These are phyloP conservation scores for Astragalus membranaceus DNA, from an alignment of 306 rosid genomes.

Conservation along the genomic window DNA sequence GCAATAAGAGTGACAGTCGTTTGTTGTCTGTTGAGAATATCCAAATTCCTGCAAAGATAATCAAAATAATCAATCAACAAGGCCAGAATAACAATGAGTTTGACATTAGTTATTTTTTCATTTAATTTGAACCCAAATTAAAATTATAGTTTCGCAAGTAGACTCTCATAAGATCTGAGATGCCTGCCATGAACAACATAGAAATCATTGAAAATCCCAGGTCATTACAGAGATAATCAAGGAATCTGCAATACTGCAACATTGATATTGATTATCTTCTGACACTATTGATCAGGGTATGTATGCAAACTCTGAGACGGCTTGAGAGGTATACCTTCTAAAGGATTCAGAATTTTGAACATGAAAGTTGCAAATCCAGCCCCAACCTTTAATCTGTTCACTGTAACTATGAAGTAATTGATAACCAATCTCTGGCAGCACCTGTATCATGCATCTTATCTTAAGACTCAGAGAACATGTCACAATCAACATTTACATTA, in stretches of 20 bases:
- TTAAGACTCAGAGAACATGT: constrained; percentile 14
- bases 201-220: constrained; percentile 12
- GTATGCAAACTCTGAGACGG: not conserved
- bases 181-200: not conserved
- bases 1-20: constrained; percentile 51
- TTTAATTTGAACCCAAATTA: constrained; percentile 14
- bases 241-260: not conserved
- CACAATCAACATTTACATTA: not conserved
- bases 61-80: constrained; percentile 18
- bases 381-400: constrained; percentile 71
- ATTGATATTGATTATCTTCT: not conserved
- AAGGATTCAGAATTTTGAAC: constrained; percentile 56
- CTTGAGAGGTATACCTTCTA: constrained; percentile 41
- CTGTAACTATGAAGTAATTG: constrained; percentile 72
- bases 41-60: constrained; percentile 63
- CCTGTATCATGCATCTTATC: constrained; percentile 37
- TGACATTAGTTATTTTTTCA: not conserved
- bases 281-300: constrained; percentile 10
- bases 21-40: constrained; percentile 60
- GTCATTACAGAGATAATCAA: not conserved
- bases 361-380: constrained; percentile 87
- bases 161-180: not conserved
- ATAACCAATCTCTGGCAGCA: constrained; percentile 75
- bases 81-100: not conserved
- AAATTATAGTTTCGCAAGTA: not conserved